Evolutionary conservation across 2,329 filamentous ascomycete species (phyloP).

Genomic region (Neocucurbitaria cava): DNA sequence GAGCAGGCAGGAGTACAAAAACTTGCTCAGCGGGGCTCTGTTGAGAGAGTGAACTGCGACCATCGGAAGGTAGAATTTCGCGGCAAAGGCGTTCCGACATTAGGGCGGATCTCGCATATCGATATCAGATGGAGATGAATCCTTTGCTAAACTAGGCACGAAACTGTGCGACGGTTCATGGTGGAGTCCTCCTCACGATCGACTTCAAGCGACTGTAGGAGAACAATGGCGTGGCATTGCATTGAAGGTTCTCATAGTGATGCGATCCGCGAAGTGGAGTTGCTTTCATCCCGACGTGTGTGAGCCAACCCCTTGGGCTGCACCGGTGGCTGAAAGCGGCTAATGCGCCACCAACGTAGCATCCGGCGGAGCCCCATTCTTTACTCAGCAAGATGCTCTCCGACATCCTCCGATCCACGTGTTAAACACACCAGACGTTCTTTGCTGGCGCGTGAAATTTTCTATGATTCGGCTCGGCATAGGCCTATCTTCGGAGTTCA

Average conservation of each 20-base stretch:
- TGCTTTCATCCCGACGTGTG: conserved; percentile 22
- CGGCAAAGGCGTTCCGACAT: conserved; percentile 14
- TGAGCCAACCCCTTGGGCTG: conserved; percentile 1
- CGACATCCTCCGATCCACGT: conserved; percentile 36
- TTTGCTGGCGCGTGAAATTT: conserved; percentile 31
- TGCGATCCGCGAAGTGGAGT: conserved; percentile 12
- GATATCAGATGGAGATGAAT: background rate
- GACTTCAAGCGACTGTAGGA: conserved; percentile 4
- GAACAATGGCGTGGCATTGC: conserved; percentile 16
- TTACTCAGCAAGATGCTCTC: conserved; percentile 8
- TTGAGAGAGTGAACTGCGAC: conserved; percentile 15
- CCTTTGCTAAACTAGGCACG: conserved; percentile 1
- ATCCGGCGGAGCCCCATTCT: conserved; percentile 21
- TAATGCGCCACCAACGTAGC: conserved; percentile 28
- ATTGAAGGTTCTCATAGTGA: conserved; percentile 5
- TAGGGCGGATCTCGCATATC: conserved; percentile 11
- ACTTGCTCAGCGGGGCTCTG: conserved; percentile 18
- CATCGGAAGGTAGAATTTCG: conserved; percentile 4
- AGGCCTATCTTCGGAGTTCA: conserved; percentile 34
- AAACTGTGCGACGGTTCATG: conserved; percentile 13
- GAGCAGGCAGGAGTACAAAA: conserved; percentile 16
- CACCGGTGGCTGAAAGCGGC: conserved; percentile 23
- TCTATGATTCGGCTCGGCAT: conserved; percentile 26
- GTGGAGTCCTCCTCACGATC: background rate
- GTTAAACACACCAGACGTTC: conserved; percentile 12